Percentiles rank a stretch among this genome's conserved stretches.
phyloP scores from a whole-genome alignment of 495 filamentous ascomycete genomes.

The Evernia prunastri region DNA sequence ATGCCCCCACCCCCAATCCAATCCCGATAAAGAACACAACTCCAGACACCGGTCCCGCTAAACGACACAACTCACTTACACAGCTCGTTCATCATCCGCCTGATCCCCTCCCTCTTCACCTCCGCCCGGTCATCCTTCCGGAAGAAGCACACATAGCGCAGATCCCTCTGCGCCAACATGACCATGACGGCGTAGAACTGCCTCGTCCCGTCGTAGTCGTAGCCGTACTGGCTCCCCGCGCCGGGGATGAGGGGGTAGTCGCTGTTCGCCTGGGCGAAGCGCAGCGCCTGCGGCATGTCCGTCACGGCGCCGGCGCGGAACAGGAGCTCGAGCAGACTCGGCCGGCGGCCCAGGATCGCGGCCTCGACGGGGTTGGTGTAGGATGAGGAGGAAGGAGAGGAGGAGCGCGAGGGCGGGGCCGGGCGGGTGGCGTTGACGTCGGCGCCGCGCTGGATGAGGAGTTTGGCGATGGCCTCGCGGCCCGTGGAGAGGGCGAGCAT shows the following conservation, averaged over 20 bases:
- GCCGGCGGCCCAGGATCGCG: background rate
- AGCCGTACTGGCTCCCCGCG: background rate
- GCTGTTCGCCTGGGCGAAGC: background rate
- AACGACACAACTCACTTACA: background rate
- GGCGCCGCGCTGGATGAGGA: background rate
- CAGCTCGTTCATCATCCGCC: slow-evolving; percentile 4
- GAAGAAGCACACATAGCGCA: slow-evolving; percentile 5
- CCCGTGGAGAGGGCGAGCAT: slow-evolving; percentile 7
- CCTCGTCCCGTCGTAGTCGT: background rate
- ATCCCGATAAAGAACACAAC: too few relatives aligned
- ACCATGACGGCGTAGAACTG: background rate
- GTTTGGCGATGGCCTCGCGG: background rate
- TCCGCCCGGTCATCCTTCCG: background rate
- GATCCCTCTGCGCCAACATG: slow-evolving; percentile 13
- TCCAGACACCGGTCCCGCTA: too few relatives aligned
- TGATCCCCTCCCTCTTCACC: slow-evolving; percentile 1
- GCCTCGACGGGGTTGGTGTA: slow-evolving; percentile 7
- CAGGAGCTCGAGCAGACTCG: background rate
- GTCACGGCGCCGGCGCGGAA: background rate
- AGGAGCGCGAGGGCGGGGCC: background rate
- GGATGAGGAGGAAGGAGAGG: too few relatives aligned
- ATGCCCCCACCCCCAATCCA: too few relatives aligned
- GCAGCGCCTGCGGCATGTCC: background rate
- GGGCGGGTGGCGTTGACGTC: slow-evolving; percentile 3
- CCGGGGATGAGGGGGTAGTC: background rate